Evolutionary conservation across 176 grass and related monocot genomes (phyloP), one percentile per base, ranked within the genome.

Genomic region (Musa acuminata): DNA sequence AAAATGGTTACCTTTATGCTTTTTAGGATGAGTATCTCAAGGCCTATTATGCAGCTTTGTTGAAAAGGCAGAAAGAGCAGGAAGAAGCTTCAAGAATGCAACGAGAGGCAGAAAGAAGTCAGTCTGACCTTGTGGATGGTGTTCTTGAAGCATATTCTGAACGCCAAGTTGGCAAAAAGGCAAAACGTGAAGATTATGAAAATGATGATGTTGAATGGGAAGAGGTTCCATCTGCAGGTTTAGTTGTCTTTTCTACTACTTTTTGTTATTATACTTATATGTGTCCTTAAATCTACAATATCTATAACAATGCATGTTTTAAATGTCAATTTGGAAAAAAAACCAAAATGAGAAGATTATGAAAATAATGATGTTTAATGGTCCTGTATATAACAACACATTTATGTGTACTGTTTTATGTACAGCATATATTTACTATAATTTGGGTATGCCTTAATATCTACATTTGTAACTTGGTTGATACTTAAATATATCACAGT

Each of bases 111-210:
- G n/a, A n/a, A n/a, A n/a, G n/a, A n/a, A n/a, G n/a, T n/a, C n/a
- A n/a, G n/a, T 76, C 73, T 62, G 80, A 87, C 11, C 19, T 60
- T 19, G 54, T 69, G 64, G 66, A 67, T 84, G 70, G 78, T 59
- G 64, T 24, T 52, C 58, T 77, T 52, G 83, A 82, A 53, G 75
- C 71, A 76, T 76, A 78, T 76, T 77, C 64, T 81, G 79, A 87
- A 60, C 86, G 92, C 78, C 84, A 81, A 84, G 76, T 96, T 58
- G 92, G 92, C 53, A 92, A 84, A 72, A 96, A 96, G 77, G 51
- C 82, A 51, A 96, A 92, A 87, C 80, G 85, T 19, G 80, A 82
- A 27, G 80, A 82, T 49, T 85, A 92, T 65, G 64, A 67, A 67
- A 80, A 85, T 77, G 84, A 92, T 19, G 79, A 80, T 70, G 78